Percentiles rank a stretch among this genome's conserved stretches.
Evolutionary conservation across 305 asterid species (phyloP).

Genomic region (Ajuga reptans): DNA sequence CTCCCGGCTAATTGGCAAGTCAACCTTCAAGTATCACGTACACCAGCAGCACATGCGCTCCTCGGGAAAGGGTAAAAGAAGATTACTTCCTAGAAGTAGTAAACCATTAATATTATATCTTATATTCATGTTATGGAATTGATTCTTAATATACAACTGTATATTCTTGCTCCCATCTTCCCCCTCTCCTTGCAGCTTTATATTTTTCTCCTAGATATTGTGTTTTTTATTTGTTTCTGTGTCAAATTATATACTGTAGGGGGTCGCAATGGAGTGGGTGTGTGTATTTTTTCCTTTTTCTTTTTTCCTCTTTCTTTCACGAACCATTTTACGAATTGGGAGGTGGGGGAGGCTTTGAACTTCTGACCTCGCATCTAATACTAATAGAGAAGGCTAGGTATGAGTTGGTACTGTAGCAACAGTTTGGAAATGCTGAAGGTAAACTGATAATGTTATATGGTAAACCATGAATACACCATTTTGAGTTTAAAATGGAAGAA

Average conservation of each 20-base stretch:
- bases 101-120: neutral
- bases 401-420: neutral
- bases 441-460: neutral
- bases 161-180: neutral
- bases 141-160: neutral
- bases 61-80: constrained; percentile 71
- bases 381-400: neutral
- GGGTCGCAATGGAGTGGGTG: neutral
- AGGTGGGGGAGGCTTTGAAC: neutral
- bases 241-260: neutral
- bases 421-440: constrained; percentile 1
- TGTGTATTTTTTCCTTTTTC: too few relatives aligned
- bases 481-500: neutral
- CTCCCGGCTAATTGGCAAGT: constrained; percentile 46
- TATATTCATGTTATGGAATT: neutral
- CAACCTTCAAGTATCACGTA: constrained; percentile 36
- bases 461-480: neutral
- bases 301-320: neutral
- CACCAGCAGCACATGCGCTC: constrained; percentile 42
- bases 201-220: neutral
- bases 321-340: neutral
- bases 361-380: neutral
- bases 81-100: constrained; percentile 7
- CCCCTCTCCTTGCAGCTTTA: neutral
- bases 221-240: neutral